phyloP scores from a whole-genome alignment of 1,139 yeast species.

The Suhomyces bribrorum region DNA sequence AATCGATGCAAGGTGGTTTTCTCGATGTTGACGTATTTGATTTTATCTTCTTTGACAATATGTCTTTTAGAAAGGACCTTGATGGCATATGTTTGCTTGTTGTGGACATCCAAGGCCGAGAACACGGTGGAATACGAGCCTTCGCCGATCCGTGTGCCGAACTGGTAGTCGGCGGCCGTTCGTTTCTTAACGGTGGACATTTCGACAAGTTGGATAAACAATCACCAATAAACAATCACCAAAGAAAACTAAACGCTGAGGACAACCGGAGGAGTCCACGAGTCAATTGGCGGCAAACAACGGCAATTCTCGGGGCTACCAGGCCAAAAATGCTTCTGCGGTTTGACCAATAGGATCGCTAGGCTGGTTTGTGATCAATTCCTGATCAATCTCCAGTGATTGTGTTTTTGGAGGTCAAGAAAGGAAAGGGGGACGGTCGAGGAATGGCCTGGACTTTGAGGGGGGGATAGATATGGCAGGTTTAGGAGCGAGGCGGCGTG shows the following conservation, averaged over 20 bases:
- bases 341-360: too few relatives aligned
- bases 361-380: too few relatives aligned
- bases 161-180: constrained; percentile 66
- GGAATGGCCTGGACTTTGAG: too few relatives aligned
- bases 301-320: too few relatives aligned
- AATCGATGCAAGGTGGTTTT: constrained; percentile 71
- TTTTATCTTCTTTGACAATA: constrained; percentile 75
- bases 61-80: constrained; percentile 74
- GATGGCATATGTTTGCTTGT: constrained; percentile 64
- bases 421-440: too few relatives aligned
- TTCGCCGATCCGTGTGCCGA: constrained; percentile 74
- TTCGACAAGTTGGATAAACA: neutral
- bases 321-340: too few relatives aligned
- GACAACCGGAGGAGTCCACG: neutral
- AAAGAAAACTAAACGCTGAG: neutral
- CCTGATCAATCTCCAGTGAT: too few relatives aligned
- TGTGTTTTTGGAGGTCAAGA: too few relatives aligned
- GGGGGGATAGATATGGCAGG: too few relatives aligned
- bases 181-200: constrained; percentile 19
- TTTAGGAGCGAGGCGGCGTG: too few relatives aligned
- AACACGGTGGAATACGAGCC: constrained; percentile 81
- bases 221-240: neutral
- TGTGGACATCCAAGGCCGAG: constrained; percentile 62
- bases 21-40: constrained; percentile 77
- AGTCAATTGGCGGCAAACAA: too few relatives aligned